These are phyloP conservation scores for Trichothecium roseum DNA, from an alignment of 2,329 filamentous ascomycete species.

Conservation along the genomic window DNA sequence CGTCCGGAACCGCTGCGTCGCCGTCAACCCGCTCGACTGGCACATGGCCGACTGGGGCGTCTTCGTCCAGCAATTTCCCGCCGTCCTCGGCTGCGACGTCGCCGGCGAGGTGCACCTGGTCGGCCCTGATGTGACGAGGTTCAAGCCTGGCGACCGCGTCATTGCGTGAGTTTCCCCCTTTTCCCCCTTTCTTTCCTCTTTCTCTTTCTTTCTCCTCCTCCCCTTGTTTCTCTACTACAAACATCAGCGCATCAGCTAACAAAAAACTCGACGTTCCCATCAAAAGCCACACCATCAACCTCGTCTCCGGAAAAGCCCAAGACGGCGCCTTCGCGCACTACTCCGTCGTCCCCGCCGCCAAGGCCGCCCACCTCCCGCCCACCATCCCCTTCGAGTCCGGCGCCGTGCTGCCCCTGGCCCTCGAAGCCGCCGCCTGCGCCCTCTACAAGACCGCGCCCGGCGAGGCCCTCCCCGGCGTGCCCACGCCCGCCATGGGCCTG, in stretches of 20 bases:
- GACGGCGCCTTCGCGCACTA: conserved; percentile 16
- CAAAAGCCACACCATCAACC: conserved; percentile 11
- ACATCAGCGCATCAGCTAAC: not conserved
- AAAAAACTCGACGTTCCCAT: not conserved
- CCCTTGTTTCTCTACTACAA: not conserved
- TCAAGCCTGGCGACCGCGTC: conserved; percentile 17
- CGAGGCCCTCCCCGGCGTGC: conserved; percentile 13
- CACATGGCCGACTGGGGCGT: conserved; percentile 18
- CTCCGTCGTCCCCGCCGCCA: conserved; percentile 10
- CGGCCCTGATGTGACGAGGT: conserved; percentile 10
- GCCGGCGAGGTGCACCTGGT: conserved; percentile 18
- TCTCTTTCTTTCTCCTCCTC: no score
- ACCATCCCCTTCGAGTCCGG: conserved; percentile 9
- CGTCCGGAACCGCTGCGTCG: conserved; percentile 12
- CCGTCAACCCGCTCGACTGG: conserved; percentile 18
- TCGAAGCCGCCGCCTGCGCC: conserved; percentile 15
- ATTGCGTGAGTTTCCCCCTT: conserved; percentile 8
- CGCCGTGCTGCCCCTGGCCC: conserved; percentile 12
- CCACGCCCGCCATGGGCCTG: conserved; percentile 15
- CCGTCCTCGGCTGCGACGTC: conserved; percentile 18
- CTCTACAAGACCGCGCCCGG: conserved; percentile 13
- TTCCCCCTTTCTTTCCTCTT: no score
- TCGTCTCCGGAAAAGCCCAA: conserved; percentile 13
- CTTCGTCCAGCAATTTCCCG: conserved; percentile 20
- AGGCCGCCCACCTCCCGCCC: conserved; percentile 16